Percentiles rank a stretch among this genome's conserved stretches.
These are phyloP conservation scores for Solanum boliviense DNA, from an alignment of 257 asterid genomes.

Conservation along the genomic window DNA sequence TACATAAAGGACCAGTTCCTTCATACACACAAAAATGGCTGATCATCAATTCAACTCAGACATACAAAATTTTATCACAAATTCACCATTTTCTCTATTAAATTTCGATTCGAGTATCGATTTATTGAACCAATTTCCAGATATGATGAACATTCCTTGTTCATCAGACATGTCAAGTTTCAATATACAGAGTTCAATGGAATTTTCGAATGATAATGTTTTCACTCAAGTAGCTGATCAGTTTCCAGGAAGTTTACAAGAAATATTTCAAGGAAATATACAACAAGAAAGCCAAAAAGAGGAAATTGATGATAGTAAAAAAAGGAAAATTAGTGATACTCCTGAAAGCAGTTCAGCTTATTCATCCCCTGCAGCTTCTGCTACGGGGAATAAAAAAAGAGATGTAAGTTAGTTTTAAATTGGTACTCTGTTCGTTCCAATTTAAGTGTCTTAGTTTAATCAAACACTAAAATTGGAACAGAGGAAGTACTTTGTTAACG, in stretches of 20 bases:
- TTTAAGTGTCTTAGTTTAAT: background rate
- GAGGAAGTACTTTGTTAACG: background rate
- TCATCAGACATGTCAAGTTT: slow-evolving; percentile 8
- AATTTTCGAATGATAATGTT: slow-evolving; percentile 21
- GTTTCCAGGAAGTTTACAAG: slow-evolving; percentile 24
- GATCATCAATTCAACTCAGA: slow-evolving; percentile 19
- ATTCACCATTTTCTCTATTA: slow-evolving; percentile 20
- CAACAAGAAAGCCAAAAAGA: slow-evolving; percentile 19
- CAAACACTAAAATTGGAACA: background rate
- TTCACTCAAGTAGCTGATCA: slow-evolving; percentile 11
- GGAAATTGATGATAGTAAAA: slow-evolving; percentile 26
- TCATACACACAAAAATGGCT: slow-evolving; percentile 20
- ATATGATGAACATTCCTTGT: slow-evolving; percentile 11
- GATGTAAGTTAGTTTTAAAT: slow-evolving; percentile 15
- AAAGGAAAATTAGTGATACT: slow-evolving; percentile 35
- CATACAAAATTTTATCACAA: slow-evolving; percentile 13
- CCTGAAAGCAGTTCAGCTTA: slow-evolving; percentile 38
- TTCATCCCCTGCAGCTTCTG: slow-evolving; percentile 48
- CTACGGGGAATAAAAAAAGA: slow-evolving; percentile 21
- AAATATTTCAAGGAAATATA: slow-evolving; percentile 19
- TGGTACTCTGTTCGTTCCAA: background rate
- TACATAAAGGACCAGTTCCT: background rate
- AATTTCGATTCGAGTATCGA: slow-evolving; percentile 37
- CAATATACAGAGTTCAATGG: slow-evolving; percentile 18
- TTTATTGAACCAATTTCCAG: slow-evolving; percentile 27